Percentiles rank a stretch among this genome's conserved stretches.
These are phyloP conservation scores for Beauveria australis DNA, from an alignment of 2,329 filamentous ascomycete genomes.

Conservation along the genomic window DNA sequence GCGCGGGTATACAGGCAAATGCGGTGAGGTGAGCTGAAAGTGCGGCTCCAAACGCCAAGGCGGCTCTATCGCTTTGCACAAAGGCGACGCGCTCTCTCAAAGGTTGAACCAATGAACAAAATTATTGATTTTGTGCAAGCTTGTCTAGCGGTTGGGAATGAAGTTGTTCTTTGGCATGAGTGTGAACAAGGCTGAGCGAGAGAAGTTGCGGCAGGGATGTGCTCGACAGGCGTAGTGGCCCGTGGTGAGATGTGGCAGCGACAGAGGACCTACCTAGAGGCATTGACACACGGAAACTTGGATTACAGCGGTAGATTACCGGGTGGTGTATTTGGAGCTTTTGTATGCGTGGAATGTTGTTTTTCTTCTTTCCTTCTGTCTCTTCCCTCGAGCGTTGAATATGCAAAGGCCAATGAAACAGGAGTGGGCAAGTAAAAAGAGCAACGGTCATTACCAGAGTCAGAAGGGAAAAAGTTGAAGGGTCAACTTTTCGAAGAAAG, in stretches of 20 bases:
- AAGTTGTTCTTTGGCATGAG: not conserved
- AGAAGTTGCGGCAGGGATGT: not conserved
- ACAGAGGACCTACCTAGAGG: not conserved
- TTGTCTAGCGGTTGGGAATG: not conserved
- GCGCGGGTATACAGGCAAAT: not conserved
- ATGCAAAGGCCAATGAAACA: not conserved
- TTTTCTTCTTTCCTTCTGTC: not conserved
- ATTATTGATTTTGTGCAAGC: not conserved
- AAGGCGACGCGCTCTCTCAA: not conserved
- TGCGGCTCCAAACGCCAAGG: not conserved
- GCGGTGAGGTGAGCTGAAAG: not conserved
- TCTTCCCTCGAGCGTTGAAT: not conserved
- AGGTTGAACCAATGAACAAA: not conserved
- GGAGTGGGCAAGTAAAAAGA: too few species aligned
- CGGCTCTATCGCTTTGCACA: not conserved
- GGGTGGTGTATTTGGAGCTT: not conserved
- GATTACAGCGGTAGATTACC: not conserved
- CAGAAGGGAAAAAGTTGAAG: not conserved
- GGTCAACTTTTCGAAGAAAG: not conserved
- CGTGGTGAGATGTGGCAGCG: not conserved
- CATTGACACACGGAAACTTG: not conserved
- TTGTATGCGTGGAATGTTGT: not conserved
- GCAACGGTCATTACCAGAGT: not conserved
- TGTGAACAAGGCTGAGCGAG: not conserved
- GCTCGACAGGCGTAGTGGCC: slow-evolving; percentile 1